Evolutionary conservation across 2,329 filamentous ascomycete genomes (phyloP), one percentile per base, ranked within the genome.

Genomic region (Reticulascus tulasneorum): DNA sequence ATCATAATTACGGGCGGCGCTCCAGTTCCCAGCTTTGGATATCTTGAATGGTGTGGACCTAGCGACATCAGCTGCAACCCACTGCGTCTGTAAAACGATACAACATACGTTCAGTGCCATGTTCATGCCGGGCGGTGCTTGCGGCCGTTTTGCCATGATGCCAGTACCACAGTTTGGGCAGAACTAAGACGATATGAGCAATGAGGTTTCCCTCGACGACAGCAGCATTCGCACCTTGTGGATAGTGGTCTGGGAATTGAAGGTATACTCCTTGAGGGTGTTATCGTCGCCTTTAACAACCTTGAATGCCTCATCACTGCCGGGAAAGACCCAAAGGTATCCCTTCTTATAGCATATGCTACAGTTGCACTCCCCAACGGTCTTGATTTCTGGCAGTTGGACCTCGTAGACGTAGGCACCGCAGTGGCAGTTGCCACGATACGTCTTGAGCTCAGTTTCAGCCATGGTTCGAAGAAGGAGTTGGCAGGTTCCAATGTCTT

Each of bases 341-440:
- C 58, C 67, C 51, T 71, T 73, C 47, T 65, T 73, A 48, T 45
- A 49, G 53, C 82, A 83, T 45, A 83, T 75, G 59, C 78, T 84
- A 61, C 84, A 86, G 56, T 82, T 80, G 60, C 83, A 84, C 50
- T 75, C 66, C 5, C 58, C 52, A 6, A 67, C 69, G 5, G 66
- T 56, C 29, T 74, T 76, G 42, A 85, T 67, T 51, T 83, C 75
- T 16, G 78, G 75, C 10, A 79, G 29, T 4, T 60, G 53, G 35
- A 64, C 49, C 49, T 72, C 71, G 51, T 69, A 79, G 44, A 75
- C 59, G 45, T 73, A 75, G 24, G 64, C 62, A 6, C 62, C 67
- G 53, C 75, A 79, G 53, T 78, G 74, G 61, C 75, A 79, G 54
- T 72, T 77, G 53, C 72, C 75, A 16, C 73, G 62, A 54, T 78